Conservation (phyloP, 2,329 filamentous ascomycete genomes). For the Penicillium expansum region DNA sequence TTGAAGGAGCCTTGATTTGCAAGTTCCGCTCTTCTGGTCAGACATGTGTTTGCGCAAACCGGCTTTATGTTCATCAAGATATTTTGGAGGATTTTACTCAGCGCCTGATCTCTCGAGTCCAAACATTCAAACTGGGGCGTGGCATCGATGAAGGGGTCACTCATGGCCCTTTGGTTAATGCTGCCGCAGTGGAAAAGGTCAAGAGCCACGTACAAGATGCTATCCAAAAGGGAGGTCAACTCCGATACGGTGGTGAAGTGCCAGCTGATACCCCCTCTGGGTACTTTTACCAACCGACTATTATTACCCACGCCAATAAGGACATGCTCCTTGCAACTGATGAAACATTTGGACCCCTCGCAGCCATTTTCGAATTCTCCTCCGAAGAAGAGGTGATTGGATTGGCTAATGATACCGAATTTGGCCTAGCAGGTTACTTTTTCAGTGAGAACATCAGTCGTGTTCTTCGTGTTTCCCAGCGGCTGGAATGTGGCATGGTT, state of each 20-base stretch:
- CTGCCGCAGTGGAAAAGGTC: conserved; percentile 3
- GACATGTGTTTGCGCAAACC: conserved; percentile 15
- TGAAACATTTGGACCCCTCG: neutral
- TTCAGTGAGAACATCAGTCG: neutral
- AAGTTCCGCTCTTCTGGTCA: conserved; percentile 15
- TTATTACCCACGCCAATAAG: no score
- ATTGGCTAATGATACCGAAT: neutral
- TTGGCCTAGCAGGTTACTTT: conserved; percentile 2
- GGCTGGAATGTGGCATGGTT: neutral
- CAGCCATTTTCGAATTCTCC: neutral
- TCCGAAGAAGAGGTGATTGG: neutral
- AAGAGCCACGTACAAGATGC: conserved; percentile 1
- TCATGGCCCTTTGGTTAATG: conserved; percentile 7
- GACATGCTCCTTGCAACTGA: neutral
- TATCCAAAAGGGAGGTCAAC: neutral
- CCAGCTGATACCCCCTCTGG: no score
- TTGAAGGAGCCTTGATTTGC: conserved; percentile 5
- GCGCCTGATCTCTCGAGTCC: neutral
- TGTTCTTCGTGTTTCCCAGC: neutral
- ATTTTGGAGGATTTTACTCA: conserved; percentile 5
- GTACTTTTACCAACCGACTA: no score
- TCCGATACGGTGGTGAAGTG: no score
- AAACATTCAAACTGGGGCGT: neutral
- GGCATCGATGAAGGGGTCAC: neutral
- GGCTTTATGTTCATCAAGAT: conserved; percentile 18